Base-by-base conservation (phyloP, 768 basidiomycete genomes). In the Leucosporidium creatinivorum region DNA sequence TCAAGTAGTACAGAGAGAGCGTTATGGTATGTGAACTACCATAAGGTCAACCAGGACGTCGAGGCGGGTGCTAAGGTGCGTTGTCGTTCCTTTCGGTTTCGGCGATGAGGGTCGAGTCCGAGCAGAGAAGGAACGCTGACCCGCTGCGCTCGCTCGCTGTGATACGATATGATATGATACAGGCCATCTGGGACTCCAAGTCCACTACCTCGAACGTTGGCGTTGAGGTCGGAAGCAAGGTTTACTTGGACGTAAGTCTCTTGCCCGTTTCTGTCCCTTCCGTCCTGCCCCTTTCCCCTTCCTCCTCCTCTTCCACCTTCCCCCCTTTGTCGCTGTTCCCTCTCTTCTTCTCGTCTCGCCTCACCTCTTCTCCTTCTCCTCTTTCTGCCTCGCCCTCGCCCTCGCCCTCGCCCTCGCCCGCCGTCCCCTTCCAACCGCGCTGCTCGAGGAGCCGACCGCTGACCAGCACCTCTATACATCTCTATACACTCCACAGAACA, bases 141-240 rank as follows among this genome's bases (percentile, higher is more conserved):
- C n/a, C 10, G 10, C 30, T 6, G 19, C 23, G 8, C 15, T 44
- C 39, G 3, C 13, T 44, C 39, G 39, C 39, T 33, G n/a, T n/a
- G n/a, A n/a, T n/a, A n/a, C 67, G 77, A 74, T 63, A 74, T 74
- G 72, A 76, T 77, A 69, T 13, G 8, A 44, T 13, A 44, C n/a
- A 79, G 85, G 94, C 93, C 48, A 84, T 94, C 79, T 99, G 94
- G 79, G 93, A 97, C 82, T 84, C 87, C 80, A 94, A 94, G 83
- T 83, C 87, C 65, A 88, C 92, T 73, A 85, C 89, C 67, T 85
- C 86, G 66, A 88, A 87, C 79, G 89, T 97, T 76, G 84, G 83
- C 62, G 85, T 98, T 74, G 94, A 97, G 81, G 92, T 99, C 70
- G 94, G 94, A 77, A 84, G 90, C 75, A 98, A 98, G 84, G 86